Percentiles rank a stretch among this genome's conserved stretches.
Conservation (phyloP, 257 asterid genomes). For the Salvia splendens region DNA sequence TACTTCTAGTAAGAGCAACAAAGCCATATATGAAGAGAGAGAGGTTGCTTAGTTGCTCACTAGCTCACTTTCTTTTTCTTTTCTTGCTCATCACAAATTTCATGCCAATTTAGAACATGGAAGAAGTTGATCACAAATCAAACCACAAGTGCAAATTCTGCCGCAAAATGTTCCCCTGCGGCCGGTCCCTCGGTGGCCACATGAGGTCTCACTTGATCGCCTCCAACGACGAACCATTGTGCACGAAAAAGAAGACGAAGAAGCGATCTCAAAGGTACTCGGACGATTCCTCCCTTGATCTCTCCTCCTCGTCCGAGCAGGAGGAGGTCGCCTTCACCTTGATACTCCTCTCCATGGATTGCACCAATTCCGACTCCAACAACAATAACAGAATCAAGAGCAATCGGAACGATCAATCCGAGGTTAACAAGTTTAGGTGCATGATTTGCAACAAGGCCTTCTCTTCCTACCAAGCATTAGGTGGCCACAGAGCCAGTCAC, state of each 20-base stretch:
- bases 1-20: slow-evolving; percentile 30
- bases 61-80: slow-evolving; percentile 37
- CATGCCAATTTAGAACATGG: too few relatives aligned
- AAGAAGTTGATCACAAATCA: slow-evolving; percentile 43
- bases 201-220: slow-evolving; percentile 83
- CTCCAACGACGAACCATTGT: slow-evolving; percentile 31
- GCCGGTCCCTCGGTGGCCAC: slow-evolving; percentile 44
- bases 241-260: slow-evolving; percentile 27
- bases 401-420: neutral
- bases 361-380: too few relatives aligned
- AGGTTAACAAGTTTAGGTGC: slow-evolving; percentile 57
- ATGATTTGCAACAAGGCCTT: slow-evolving; percentile 56
- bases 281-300: slow-evolving; percentile 31
- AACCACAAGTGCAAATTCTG: slow-evolving; percentile 66
- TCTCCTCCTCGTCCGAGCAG: slow-evolving; percentile 39
- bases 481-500: slow-evolving; percentile 90
- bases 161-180: slow-evolving; percentile 47
- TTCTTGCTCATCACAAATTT: slow-evolving; percentile 31
- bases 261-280: slow-evolving; percentile 64
- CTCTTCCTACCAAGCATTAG: slow-evolving; percentile 76
- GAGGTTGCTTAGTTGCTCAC: slow-evolving; percentile 31
- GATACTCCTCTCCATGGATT: slow-evolving; percentile 59
- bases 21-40: neutral
- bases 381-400: too few relatives aligned
- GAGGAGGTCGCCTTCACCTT: slow-evolving; percentile 75